Evolutionary conservation across 2,329 filamentous ascomycete genomes (phyloP), one percentile per base, ranked within the genome.

Genomic region (Ophiostoma novo-ulmi): DNA sequence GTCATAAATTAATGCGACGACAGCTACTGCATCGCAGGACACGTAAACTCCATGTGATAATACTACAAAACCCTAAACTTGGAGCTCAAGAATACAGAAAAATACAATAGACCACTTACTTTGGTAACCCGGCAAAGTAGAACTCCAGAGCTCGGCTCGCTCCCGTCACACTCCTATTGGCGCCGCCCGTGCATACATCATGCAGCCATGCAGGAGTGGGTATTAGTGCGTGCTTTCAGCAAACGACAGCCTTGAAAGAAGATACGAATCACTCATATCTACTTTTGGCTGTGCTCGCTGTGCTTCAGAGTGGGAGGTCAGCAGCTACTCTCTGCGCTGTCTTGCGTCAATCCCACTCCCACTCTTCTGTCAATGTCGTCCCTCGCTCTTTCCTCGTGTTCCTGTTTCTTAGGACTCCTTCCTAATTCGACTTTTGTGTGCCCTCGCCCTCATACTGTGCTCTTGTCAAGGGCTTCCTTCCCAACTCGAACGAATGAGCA

Each of bases 101-200:
- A 39, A 64, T 11, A 38, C 26, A 31, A 10, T n/a, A 64, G 5
- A 36, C 13, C 26, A 64, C 35, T 36, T 2, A 4, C 31, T 4
- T 31, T 36, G 38, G 20, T 38, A 64, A 65, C 63, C 35, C 63
- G 20, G 20, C 63, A 65, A 38, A n/a, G 38, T 20, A 58, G 22
- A 22, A 58, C 14, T 5, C n/a, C 52, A 58, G 52, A 65, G 20
- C 35, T 22, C 63, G 63, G 63, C 63, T 65, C 36, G 63, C 63
- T 65, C 63, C 63, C 63, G 63, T 65, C 63, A 65, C 63, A 65
- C 63, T 39, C 63, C 63, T 65, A 65, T 65, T 65, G 63, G 63
- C 63, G 63, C 63, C 63, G 20, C 36, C 20, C 63, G 58, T 65
- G 63, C 63, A 65, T 38, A 39, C n/a, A 65, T 38, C 36, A 65